A percentile compares a stretch with the other conserved stretches of the same genome.
Conservation (phyloP, 179 eudicot genomes). For the Heliamphora pulchella region DNA sequence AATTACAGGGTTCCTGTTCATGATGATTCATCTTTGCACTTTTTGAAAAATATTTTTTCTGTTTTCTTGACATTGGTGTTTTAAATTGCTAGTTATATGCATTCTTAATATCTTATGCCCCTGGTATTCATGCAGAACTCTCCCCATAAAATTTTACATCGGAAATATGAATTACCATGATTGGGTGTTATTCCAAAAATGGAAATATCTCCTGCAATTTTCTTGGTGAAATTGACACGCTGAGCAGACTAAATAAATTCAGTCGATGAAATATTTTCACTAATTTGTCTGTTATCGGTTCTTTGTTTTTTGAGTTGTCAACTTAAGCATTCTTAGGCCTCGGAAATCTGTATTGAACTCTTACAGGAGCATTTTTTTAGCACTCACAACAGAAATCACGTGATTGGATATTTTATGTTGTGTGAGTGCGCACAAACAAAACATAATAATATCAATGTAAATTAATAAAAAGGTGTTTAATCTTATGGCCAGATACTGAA, state of each 20-base stretch:
- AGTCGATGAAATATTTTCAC: neutral
- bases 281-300: neutral
- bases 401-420: too few relatives aligned
- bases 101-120: neutral
- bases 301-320: neutral
- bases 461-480: too few relatives aligned
- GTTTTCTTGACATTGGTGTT: neutral
- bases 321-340: neutral
- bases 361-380: too few relatives aligned
- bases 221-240: neutral
- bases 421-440: too few relatives aligned
- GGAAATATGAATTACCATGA: slow-evolving; percentile 1
- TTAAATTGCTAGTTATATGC: neutral
- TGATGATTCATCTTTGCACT: slow-evolving; percentile 1
- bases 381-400: too few relatives aligned
- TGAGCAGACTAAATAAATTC: neutral
- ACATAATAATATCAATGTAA: too few relatives aligned
- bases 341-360: too few relatives aligned
- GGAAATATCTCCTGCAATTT: neutral
- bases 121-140: neutral
- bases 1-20: neutral
- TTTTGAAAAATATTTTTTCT: neutral
- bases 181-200: neutral
- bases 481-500: too few relatives aligned
- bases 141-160: neutral